These are phyloP conservation scores for Lathyrus sativus DNA, from an alignment of 306 rosid species.

Conservation along the genomic window DNA sequence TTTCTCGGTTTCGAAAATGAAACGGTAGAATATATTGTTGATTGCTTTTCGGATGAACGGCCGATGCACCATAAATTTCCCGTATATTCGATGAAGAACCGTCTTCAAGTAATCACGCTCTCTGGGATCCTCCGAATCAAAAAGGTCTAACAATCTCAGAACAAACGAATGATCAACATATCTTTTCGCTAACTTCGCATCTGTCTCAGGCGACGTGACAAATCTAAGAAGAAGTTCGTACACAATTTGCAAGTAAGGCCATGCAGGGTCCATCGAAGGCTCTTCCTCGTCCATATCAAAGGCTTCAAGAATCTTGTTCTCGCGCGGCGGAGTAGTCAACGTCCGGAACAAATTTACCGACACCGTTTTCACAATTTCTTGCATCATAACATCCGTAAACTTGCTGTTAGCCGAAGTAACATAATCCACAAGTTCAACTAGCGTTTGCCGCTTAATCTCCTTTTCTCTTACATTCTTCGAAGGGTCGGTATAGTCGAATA, in stretches of 20 bases:
- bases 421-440: constrained; percentile 89
- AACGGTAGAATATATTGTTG: constrained; percentile 84
- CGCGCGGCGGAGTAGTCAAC: constrained; percentile 76
- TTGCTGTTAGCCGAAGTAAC: constrained; percentile 79
- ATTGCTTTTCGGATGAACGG: constrained; percentile 96
- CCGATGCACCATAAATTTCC: constrained; percentile 96
- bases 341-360: constrained; percentile 77
- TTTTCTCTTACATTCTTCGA: constrained; percentile 76
- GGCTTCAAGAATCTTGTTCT: constrained; percentile 76
- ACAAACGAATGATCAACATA: constrained; percentile 92
- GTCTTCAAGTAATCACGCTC: constrained; percentile 97
- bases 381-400: constrained; percentile 77
- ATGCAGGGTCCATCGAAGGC: constrained; percentile 96
- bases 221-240: constrained; percentile 87
- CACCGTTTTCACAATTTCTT: constrained; percentile 80
- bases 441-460: constrained; percentile 86
- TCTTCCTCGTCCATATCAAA: constrained; percentile 93
- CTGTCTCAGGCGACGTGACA: constrained; percentile 91
- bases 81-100: constrained; percentile 92
- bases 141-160: constrained; percentile 83
- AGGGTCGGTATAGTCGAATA: constrained; percentile 84
- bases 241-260: constrained; percentile 89
- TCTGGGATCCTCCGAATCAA: constrained; percentile 96
- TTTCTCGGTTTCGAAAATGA: constrained; percentile 94
- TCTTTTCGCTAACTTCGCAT: constrained; percentile 95